Percentiles rank a stretch among this genome's conserved stretches.
phyloP scores from a whole-genome alignment of 352 stramenopile genomes.

The Globisporangium nunn region DNA sequence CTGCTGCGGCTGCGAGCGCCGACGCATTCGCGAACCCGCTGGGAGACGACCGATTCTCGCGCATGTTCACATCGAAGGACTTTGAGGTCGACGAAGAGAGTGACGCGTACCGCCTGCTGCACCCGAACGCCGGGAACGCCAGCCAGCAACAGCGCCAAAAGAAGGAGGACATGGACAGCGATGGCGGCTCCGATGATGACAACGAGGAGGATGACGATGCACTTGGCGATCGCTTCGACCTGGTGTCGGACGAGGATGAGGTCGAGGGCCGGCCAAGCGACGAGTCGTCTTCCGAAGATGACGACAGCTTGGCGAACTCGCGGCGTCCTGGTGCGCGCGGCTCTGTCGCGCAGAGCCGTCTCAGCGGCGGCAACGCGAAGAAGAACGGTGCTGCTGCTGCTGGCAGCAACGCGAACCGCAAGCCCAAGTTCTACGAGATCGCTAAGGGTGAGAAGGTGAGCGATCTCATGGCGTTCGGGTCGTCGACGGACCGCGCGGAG shows the following conservation, averaged over 20 bases:
- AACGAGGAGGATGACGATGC: conserved; percentile 46
- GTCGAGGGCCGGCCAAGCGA: conserved; percentile 51
- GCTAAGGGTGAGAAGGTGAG: conserved; percentile 74
- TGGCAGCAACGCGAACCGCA: conserved; percentile 18
- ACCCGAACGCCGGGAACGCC: conserved; percentile 87
- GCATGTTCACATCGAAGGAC: conserved; percentile 96
- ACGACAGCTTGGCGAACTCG: conserved; percentile 19
- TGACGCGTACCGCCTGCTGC: conserved; percentile 93
- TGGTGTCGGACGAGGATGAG: conserved; percentile 62
- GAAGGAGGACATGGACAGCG: conserved; percentile 92
- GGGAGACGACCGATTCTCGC: conserved; percentile 95
- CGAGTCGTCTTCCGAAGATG: conserved; percentile 58
- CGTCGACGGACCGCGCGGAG: conserved; percentile 45
- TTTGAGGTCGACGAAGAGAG: conserved; percentile 97
- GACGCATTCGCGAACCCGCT: conserved; percentile 73
- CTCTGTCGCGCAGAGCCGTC: conserved; percentile 7
- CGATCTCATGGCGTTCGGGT: conserved; percentile 75
- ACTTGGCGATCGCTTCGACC: conserved; percentile 54
- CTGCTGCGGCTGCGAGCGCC: conserved; percentile 18
- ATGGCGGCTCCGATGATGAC: conserved; percentile 64
- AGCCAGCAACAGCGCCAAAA: conserved; percentile 54
- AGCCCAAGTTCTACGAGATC: conserved; percentile 86
- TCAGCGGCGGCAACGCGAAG: not conserved
- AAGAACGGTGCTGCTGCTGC: not conserved
- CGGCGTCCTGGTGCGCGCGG: not conserved